A percentile compares a stretch with the other conserved stretches of the same genome.
phyloP scores from a whole-genome alignment of 768 basidiomycete species.

The Phylloporus arenicola region DNA sequence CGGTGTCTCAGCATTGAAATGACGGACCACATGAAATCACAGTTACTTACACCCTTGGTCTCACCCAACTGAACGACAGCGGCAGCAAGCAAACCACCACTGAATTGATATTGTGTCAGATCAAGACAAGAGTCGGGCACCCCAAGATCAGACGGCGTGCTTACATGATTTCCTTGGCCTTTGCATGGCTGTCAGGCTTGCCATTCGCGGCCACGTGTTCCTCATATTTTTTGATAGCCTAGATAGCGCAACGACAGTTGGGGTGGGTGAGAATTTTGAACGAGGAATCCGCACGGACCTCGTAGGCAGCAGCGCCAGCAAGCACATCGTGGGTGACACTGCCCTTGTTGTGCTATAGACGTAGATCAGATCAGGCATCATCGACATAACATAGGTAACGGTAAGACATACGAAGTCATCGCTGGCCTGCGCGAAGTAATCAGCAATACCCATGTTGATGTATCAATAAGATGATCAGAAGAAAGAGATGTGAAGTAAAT shows the following conservation, averaged over 20 bases:
- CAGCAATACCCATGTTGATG: constrained; percentile 9
- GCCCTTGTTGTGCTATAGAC: constrained; percentile 11
- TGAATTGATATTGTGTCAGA: neutral
- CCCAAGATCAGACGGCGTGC: neutral
- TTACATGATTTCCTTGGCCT: constrained; percentile 20
- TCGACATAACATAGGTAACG: neutral
- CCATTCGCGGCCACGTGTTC: constrained; percentile 9
- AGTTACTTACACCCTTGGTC: constrained; percentile 12
- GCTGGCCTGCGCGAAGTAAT: neutral
- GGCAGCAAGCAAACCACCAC: constrained; percentile 5
- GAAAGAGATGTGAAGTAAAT: neutral
- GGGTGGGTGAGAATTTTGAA: no score
- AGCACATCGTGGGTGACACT: constrained; percentile 15
- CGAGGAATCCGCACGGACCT: constrained; percentile 10
- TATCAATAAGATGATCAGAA: neutral
- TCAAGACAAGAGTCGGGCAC: neutral
- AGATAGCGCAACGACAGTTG: neutral
- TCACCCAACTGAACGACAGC: constrained; percentile 5
- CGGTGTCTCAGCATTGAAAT: neutral
- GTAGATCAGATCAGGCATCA: neutral
- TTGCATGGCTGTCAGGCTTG: constrained; percentile 16
- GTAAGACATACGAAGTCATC: constrained; percentile 5
- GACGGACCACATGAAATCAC: neutral
- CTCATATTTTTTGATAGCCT: constrained; percentile 20
- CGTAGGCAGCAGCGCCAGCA: constrained; percentile 14